These are phyloP conservation scores for Ganoderma meredithae DNA, from an alignment of 1,284 basidiomycete genomes.

Conservation along the genomic window DNA sequence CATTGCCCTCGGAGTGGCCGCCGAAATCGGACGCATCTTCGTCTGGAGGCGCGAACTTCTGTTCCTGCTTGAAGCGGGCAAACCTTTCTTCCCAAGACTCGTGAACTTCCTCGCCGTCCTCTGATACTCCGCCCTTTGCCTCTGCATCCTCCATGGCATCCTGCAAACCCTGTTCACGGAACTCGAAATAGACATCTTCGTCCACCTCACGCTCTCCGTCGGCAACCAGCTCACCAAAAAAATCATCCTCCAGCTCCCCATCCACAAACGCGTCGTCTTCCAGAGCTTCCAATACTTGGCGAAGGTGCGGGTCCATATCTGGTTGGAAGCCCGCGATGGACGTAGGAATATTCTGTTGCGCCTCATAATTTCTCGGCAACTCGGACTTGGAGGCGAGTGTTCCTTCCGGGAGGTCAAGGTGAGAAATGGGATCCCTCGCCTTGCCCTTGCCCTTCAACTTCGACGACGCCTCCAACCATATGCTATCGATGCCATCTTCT, in stretches of 20 bases:
- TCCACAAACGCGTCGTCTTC: constrained; percentile 97
- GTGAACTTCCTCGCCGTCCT: constrained; percentile 36
- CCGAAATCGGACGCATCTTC: constrained; percentile 57
- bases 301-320: constrained; percentile 95
- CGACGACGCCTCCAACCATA: constrained; percentile 78
- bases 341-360: constrained; percentile 79
- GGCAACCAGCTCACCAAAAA: constrained; percentile 76
- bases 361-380: constrained; percentile 77
- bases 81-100: constrained; percentile 79
- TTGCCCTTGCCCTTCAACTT: constrained; percentile 47
- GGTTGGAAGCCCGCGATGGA: constrained; percentile 92
- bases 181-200: constrained; percentile 71
- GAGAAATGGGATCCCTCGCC: constrained; percentile 43
- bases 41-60: constrained; percentile 43
- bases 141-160: constrained; percentile 40
- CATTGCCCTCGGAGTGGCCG: constrained; percentile 75
- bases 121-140: constrained; percentile 32
- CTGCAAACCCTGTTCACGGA: constrained; percentile 66
- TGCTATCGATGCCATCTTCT: constrained; percentile 79
- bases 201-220: constrained; percentile 72
- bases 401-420: constrained; percentile 71
- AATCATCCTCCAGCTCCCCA: constrained; percentile 72
- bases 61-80: constrained; percentile 75
- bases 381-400: constrained; percentile 78
- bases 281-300: constrained; percentile 93